Base-by-base conservation (phyloP, 805 yeast species). In the Sporopachydermia lactativora region DNA sequence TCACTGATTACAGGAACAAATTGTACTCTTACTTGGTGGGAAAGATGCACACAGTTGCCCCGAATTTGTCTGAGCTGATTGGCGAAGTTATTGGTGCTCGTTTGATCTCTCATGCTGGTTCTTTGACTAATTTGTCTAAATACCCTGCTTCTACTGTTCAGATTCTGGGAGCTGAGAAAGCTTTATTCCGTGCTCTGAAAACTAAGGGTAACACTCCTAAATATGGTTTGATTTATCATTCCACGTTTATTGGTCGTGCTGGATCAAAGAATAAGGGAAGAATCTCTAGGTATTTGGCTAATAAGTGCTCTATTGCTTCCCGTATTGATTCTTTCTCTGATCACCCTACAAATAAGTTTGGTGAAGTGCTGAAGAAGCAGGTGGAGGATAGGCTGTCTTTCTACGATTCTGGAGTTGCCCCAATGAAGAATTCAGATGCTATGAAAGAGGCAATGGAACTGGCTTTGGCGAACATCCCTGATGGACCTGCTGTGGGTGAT, bases 61-160 rank as follows among this genome's bases (percentile, higher is more conserved):
- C 98, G 52, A 92, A 92, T 65, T 73, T 92, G 60, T 77, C 95
- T 39, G 95, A 89, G 61, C 76, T 92, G 61, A 89, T 92, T 58
- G 98, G 98, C 62, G 98, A 92, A 70, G 92, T 89, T 61, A 95
- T 92, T 51, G 98, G 98, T 67, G 98, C 98, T 39, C 77, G 98
- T 65, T 75, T 92, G 55, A 92, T 92, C 50, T 89, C 98, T 44
- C 97, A 92, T 56, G 96, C 98, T 47, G 98, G 98, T 65, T 86
- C 96, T 52, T 73, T 92, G 61, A 88, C 96, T 48, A 89, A 82
- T 67, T 70, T 92, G 61, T 86, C 97, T 44, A 92, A 92, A 62
- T 95, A 88, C 68, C 97, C 98, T 55, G 98, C 98, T 43, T 92
- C 98, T 17, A 92, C 98, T 45, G 96, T 92, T 45, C 98, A 92